phyloP scores from a whole-genome alignment of 495 filamentous ascomycete species.

The Lasiosphaeria ovina region DNA sequence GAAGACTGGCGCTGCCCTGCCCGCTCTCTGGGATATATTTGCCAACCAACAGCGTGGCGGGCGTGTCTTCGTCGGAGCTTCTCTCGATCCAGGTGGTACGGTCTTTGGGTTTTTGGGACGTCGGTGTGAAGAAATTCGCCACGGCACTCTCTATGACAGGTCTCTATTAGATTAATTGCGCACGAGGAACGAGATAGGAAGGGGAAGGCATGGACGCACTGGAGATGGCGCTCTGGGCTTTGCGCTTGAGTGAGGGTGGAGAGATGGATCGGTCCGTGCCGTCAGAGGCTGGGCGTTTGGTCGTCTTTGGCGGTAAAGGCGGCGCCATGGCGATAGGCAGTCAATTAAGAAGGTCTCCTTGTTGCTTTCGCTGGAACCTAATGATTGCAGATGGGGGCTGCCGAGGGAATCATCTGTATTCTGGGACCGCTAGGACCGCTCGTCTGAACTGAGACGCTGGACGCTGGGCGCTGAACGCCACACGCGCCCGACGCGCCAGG shows the following conservation, averaged over 20 bases:
- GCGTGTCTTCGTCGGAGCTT: constrained; percentile 39
- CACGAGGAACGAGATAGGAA: neutral
- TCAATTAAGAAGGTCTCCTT: neutral
- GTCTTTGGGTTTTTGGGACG: constrained; percentile 80
- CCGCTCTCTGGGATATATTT: constrained; percentile 54
- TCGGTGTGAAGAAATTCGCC: constrained; percentile 83
- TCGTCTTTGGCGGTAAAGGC: neutral
- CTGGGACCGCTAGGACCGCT: too few species aligned
- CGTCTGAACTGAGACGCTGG: too few species aligned
- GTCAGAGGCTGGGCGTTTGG: constrained; percentile 25
- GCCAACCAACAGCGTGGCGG: constrained; percentile 68
- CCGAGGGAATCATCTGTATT: neutral
- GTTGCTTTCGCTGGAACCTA: too few species aligned
- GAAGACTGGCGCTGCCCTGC: constrained; percentile 19
- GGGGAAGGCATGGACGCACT: constrained; percentile 44
- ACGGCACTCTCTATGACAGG: constrained; percentile 56
- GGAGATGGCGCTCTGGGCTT: constrained; percentile 69
- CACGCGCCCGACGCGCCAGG: too few species aligned
- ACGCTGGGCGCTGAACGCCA: too few species aligned
- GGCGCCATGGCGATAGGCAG: constrained; percentile 12
- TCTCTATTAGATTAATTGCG: neutral
- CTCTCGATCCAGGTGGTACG: constrained; percentile 71
- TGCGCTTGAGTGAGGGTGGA: constrained; percentile 59
- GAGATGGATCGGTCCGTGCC: constrained; percentile 42
- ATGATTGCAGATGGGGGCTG: too few species aligned